Conservation (phyloP, 75 land plant genomes). For the Pinus albicaulis region DNA sequence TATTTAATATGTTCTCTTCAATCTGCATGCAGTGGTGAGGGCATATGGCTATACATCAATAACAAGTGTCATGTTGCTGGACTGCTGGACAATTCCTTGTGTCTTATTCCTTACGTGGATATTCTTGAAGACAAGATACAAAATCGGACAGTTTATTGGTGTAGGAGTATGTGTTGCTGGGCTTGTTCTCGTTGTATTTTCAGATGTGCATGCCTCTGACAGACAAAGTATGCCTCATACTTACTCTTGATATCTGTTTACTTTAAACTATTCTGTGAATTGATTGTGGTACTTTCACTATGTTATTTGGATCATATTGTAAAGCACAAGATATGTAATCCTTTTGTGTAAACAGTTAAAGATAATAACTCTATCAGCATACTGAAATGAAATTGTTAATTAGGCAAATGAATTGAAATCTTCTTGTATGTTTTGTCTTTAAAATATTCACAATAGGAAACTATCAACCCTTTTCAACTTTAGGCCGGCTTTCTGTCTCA, state of each 20-base stretch:
- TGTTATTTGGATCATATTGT: background rate
- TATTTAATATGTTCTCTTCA: background rate
- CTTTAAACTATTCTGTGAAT: background rate
- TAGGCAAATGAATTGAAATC: background rate
- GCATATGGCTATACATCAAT: slow-evolving; percentile 97
- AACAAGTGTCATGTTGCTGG: slow-evolving; percentile 98
- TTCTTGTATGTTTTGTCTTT: background rate
- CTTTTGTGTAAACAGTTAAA: background rate
- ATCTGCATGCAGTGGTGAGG: slow-evolving; percentile 74
- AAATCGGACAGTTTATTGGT: slow-evolving; percentile 62
- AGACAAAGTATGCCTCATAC: slow-evolving; percentile 46
- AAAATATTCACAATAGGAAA: background rate
- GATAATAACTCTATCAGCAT: background rate
- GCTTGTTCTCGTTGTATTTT: slow-evolving; percentile 79
- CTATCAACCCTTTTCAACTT: background rate
- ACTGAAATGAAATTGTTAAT: background rate
- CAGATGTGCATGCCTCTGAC: slow-evolving; percentile 88
- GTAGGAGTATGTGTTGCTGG: slow-evolving; percentile 80
- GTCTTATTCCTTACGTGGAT: slow-evolving; percentile 84
- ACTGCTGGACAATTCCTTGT: slow-evolving; percentile 95
- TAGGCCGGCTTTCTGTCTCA: too few species aligned
- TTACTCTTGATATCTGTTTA: background rate
- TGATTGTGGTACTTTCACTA: background rate
- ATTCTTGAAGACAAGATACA: slow-evolving; percentile 80
- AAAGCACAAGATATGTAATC: background rate